Evolutionary conservation across 2,329 filamentous ascomycete genomes (phyloP), one percentile per base, ranked within the genome.

Genomic region (Xylariomycetidae sp.): DNA sequence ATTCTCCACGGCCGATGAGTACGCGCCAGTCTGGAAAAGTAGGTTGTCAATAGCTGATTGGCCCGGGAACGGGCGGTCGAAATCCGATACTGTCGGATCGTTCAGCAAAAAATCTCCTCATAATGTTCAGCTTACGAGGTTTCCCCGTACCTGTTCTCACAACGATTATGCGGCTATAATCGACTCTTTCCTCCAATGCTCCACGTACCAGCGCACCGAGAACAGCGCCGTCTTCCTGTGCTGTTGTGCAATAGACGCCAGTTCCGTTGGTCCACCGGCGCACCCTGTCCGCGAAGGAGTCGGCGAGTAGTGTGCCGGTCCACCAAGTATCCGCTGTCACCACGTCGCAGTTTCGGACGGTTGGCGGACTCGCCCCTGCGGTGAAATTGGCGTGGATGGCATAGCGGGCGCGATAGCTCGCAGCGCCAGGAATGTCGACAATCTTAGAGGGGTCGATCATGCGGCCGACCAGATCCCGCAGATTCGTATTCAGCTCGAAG

Each of bases 401-500:
- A n/a, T 31, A 36, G 16, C 27, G 3, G 9, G 28, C 22, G 13
- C 33, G 28, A 16, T 36, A 36, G 5, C 6, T 57, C 41, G 2
- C 54, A 33, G 16, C 60, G 9, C 41, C 48, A 14, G 44, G 48
- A 38, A 50, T 57, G 41, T 66, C 62, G 41, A 58, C 59, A 16
- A 66, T 48, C 3, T 39, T 46, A 1, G 55, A 59, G 12, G 48
- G 56, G 23, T 50, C 44, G 1, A 62, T 57, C 36, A 62, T 57
- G 19, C 34, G 35, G 6, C 53, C 50, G 17, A 57, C 57, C 9
- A 57, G 25, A 11, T 56, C 45, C 28, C 58, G 58, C 10, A 66
- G 50, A 20, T 54, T 51, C 16, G 53, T 44, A 45, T 64, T 65
- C 32, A 64, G 34, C 36, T 63, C 60, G 43, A 63, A 64, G 18